phyloP scores from a whole-genome alignment of 306 rosid genomes.

The Rubus idaeus region DNA sequence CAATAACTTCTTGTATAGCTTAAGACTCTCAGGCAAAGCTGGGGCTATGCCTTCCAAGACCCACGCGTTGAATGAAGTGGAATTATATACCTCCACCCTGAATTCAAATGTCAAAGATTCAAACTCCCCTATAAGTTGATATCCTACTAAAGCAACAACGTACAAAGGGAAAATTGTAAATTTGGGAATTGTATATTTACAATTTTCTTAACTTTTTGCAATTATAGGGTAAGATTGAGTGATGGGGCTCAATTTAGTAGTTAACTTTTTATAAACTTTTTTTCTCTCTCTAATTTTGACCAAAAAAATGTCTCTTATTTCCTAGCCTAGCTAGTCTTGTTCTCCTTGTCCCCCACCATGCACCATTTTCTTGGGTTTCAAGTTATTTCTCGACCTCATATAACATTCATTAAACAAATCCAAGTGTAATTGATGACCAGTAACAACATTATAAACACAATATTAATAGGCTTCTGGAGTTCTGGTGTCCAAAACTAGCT shows the following conservation, averaged over 20 bases:
- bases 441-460: too few relatives aligned
- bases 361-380: not conserved
- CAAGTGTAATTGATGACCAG: too few relatives aligned
- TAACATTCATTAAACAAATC: not conserved
- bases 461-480: too few relatives aligned
- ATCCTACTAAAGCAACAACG: not conserved
- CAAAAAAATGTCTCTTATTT: not conserved
- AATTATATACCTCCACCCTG: conserved; percentile 40
- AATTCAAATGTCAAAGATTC: not conserved
- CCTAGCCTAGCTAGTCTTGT: too few relatives aligned
- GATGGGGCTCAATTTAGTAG: not conserved
- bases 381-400: not conserved
- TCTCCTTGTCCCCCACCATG: not conserved
- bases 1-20: conserved; percentile 42
- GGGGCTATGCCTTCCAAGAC: conserved; percentile 33
- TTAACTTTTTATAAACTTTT: too few relatives aligned
- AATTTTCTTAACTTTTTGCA: too few relatives aligned
- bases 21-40: conserved; percentile 48
- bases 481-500: too few relatives aligned
- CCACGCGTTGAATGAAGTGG: conserved; percentile 33
- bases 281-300: not conserved
- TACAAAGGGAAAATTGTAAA: too few relatives aligned
- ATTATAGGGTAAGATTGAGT: not conserved
- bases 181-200: too few relatives aligned
- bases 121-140: not conserved